A percentile compares a stretch with the other conserved stretches of the same genome.
phyloP scores from a whole-genome alignment of 345 rosid species.

The Eucalyptus sp. region DNA sequence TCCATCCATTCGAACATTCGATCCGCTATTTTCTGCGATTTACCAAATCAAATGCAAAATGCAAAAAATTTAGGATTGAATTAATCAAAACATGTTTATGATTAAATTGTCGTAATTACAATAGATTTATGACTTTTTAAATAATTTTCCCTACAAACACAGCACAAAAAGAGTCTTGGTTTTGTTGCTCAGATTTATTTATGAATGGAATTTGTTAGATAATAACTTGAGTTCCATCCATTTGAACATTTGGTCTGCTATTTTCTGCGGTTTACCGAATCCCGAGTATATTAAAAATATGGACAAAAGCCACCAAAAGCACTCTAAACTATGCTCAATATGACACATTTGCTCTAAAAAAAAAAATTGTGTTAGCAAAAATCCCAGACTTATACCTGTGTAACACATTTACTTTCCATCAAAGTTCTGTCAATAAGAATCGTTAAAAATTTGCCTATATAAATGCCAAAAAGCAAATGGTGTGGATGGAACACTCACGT shows the following conservation, averaged over 20 bases:
- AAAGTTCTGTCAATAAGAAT: rapidly evolving
- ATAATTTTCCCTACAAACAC: background rate
- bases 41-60: background rate
- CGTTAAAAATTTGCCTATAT: background rate
- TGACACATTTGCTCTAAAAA: background rate
- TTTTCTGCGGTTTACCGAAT: rapidly evolving
- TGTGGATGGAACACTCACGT: background rate
- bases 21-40: background rate
- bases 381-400: rapidly evolving
- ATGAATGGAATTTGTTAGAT: background rate
- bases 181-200: background rate
- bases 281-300: background rate
- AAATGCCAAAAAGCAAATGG: rapidly evolving
- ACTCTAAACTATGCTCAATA: background rate
- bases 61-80: no score
- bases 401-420: background rate
- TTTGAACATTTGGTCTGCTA: background rate
- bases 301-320: background rate
- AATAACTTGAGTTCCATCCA: background rate
- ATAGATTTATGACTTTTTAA: no score
- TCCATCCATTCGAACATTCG: background rate
- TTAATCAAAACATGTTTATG: no score
- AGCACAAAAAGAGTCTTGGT: background rate
- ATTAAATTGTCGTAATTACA: no score
- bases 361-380: rapidly evolving